Evolutionary conservation across 2,329 filamentous ascomycete species (phyloP), one percentile per base, ranked within the genome.

Genomic region (Penicillium sp.): DNA sequence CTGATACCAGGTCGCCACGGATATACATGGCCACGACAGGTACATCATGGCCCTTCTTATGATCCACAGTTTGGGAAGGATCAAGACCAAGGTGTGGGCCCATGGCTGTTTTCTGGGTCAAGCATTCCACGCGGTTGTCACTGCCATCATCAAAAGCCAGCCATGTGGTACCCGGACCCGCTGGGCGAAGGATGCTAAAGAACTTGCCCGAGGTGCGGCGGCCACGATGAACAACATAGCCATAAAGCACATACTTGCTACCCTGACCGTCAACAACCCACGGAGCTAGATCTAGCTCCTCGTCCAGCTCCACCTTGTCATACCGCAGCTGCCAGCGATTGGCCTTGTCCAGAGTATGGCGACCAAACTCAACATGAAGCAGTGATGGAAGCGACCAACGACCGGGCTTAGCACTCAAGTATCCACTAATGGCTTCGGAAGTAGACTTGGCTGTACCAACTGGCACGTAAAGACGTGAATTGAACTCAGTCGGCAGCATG

Each of bases 181-280:
- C 76, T 1, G 84, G 84, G 30, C 84, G 78, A 45, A 87, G 69
- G 33, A 85, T 80, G n/a, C 81, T 79, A 61, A 84, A 82, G 70
- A 85, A 87, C 36, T 81, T 77, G 45, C 80, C 80, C 5, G 83
- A 86, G 19, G 80, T 80, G 16, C 85, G 78, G 41, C 78, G 78
- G 26, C 83, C 84, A 57, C 80, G 80, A 63, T 87, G 84, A 3
- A 84, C 82, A 31, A 86, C 73, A 59, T 86, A 82, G 3, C 83
- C 83, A 59, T 84, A 86, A 0, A 87, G 75, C 1, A 78, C 80
- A 63, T 86, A 87, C 11, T 74, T 67, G 12, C 72, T 73, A 9
- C 67, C 73, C 26, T 74, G 64, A 2, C 60, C 67, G 31, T 73
- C 67, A 17, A 67, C 56, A 2, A 71, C 66, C 54, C 66, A 71